Conservation (phyloP, 129 eudicot genomes). For the Dittrichia graveolens region DNA sequence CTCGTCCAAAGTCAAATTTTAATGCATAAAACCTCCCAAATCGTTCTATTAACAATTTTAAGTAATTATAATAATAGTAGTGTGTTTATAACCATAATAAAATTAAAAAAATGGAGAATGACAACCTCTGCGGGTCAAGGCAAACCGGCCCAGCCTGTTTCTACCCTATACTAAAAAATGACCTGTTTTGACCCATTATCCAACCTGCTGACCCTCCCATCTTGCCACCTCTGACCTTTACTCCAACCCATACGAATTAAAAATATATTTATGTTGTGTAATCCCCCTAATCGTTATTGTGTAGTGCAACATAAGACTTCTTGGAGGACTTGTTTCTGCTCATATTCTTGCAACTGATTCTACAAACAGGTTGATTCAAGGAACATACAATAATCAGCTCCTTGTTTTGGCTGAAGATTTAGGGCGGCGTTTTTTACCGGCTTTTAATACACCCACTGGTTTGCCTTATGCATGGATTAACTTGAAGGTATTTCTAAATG, state of each 20-base stretch:
- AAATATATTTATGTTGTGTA: conserved; percentile 39
- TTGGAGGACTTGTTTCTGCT: conserved; percentile 99
- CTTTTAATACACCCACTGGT: conserved; percentile 87
- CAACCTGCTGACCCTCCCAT: background rate
- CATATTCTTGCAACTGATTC: conserved; percentile 99
- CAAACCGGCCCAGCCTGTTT: background rate
- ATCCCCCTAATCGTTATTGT: conserved; percentile 44
- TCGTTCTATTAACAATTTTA: background rate
- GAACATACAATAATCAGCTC: conserved; percentile 71
- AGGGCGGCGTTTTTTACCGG: conserved; percentile 87
- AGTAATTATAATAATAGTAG: background rate
- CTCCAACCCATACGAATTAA: conserved; percentile 22
- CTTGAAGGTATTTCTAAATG: conserved; percentile 64
- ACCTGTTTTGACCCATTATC: background rate
- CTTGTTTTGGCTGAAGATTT: conserved; percentile 87
- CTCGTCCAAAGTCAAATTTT: background rate
- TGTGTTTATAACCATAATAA: background rate
- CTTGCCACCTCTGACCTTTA: conserved; percentile 12
- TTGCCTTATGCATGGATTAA: conserved; percentile 98
- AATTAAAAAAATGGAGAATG: background rate
- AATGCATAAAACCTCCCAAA: background rate
- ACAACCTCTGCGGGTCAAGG: background rate
- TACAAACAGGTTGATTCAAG: conserved; percentile 86
- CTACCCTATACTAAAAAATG: background rate
- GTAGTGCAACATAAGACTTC: conserved; percentile 99